Conservation (phyloP, 352 stramenopile species). For the Globisporangium barbulae region DNA sequence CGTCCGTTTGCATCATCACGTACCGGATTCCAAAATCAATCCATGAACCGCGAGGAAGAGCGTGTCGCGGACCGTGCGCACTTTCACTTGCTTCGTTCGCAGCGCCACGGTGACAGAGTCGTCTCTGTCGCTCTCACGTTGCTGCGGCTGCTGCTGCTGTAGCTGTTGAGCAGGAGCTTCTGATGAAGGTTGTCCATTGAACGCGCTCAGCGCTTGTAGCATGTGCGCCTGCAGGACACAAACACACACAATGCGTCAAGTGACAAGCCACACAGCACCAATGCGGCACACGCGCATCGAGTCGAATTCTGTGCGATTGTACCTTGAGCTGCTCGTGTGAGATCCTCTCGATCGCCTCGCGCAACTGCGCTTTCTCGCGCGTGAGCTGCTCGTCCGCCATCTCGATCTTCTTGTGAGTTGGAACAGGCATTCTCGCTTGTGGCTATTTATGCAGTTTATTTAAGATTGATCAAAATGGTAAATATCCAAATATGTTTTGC, state of each 20-base stretch:
- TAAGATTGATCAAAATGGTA: not conserved
- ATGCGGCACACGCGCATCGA: not conserved
- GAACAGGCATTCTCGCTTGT: not conserved
- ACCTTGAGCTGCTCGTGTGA: slow-evolving; percentile 37
- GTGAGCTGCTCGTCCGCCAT: slow-evolving; percentile 13
- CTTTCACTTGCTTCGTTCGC: slow-evolving; percentile 36
- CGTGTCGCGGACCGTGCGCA: slow-evolving; percentile 52
- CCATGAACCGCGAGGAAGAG: slow-evolving; percentile 70
- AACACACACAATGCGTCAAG: not conserved
- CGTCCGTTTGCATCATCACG: not conserved
- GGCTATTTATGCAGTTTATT: not conserved
- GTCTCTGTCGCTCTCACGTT: slow-evolving; percentile 25
- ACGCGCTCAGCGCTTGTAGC: slow-evolving; percentile 51
- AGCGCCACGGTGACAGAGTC: slow-evolving; percentile 46
- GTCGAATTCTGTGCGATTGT: too few relatives aligned
- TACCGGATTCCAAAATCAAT: slow-evolving; percentile 70
- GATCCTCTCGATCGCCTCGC: slow-evolving; percentile 30
- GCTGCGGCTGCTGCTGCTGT: slow-evolving; percentile 11
- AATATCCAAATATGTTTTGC: not conserved
- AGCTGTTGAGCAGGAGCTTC: not conserved
- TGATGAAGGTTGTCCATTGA: slow-evolving; percentile 18
- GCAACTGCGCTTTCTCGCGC: slow-evolving; percentile 35
- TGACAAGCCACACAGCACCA: not conserved
- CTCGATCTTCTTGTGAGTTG: slow-evolving; percentile 4
- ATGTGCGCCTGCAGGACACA: slow-evolving; percentile 55